phyloP scores from a whole-genome alignment of 805 yeast genomes.

The Pichia scutulata region DNA sequence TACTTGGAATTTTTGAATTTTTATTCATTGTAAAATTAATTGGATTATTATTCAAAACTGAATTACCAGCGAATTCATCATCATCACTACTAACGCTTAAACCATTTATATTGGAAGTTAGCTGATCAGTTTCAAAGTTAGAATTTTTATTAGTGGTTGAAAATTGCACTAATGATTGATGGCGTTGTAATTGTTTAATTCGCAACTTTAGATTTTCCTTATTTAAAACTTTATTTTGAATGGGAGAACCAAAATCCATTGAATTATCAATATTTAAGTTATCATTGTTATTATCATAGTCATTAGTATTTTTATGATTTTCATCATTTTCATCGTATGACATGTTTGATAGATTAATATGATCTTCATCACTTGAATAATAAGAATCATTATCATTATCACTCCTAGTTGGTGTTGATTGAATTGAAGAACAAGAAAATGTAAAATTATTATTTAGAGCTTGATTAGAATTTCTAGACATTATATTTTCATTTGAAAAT shows the following conservation, averaged over 20 bases:
- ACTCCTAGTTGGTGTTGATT: neutral
- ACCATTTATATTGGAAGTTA: conserved; percentile 21
- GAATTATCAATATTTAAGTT: conserved; percentile 7
- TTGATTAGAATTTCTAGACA: neutral
- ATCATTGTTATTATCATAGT: neutral
- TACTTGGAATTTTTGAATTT: conserved; percentile 64
- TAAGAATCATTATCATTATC: neutral
- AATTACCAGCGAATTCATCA: conserved; percentile 6
- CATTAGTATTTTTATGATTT: neutral
- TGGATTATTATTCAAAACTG: conserved; percentile 5
- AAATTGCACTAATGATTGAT: conserved; percentile 18
- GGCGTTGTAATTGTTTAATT: conserved; percentile 21
- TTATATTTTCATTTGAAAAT: neutral
- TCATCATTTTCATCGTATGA: conserved; percentile 8
- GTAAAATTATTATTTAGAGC: neutral
- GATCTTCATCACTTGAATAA: conserved; percentile 6
- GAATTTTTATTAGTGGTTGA: neutral
- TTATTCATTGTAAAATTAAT: conserved; percentile 17
- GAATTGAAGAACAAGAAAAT: neutral
- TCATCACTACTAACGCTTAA: conserved; percentile 14
- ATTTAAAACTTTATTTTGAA: conserved; percentile 24
- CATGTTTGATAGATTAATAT: conserved; percentile 2
- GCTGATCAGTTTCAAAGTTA: conserved; percentile 18
- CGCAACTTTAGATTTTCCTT: conserved; percentile 14
- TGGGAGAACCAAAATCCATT: conserved; percentile 31